Base-by-base conservation (phyloP, 139 green algal genomes). In the Haematococcus sp. region DNA sequence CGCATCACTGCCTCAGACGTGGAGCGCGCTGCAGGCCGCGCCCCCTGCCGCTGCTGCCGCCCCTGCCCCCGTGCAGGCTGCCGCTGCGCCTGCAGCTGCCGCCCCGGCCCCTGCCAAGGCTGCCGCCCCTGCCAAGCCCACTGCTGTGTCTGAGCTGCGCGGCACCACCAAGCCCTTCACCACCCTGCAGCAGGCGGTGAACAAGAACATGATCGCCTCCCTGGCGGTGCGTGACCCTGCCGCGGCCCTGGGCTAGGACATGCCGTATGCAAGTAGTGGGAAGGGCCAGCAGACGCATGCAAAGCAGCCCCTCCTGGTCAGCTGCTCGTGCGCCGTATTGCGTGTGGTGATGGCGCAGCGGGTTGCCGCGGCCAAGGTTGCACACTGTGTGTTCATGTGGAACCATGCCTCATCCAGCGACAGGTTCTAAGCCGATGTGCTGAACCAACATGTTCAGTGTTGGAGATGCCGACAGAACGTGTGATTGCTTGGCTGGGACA, bases 1-100 rank as follows among this genome's bases (percentile, higher is more conserved):
- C 89, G 95, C 76, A 97, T 98, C 83, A 97, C 94, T 30, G 95
- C 91, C 3, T 87, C 85, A 22, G 95, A 99, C 70, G 93, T 99
- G 20, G 92, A 98, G 81, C 81, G 75, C 61, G 83, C 84, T 1
- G 81, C 87, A 25, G 86, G 84, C 25, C 73, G 84, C 59, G 82
- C 77, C 20, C 78, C 85, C 52, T 73, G 76, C 70, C 4, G 43
- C 84, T 5, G 70, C 84, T n/a, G 54, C 69, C 66, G 77, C 81
- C 0, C 72, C 88, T 17, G 74, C 84, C 0, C 51, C 88, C 4
- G 80, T 84, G 7, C 70, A 88, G 23, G 81, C 84, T 3, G 66
- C 78, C 20, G 81, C 40, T 49, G 40, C 40, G 40, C 7, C 40
- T 11, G 40, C 40, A 19, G 68, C 84, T 22, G 75, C 88, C 15